These are phyloP conservation scores for Neospora caninum DNA, from an alignment of 169 alveolate species.

Conservation along the genomic window DNA sequence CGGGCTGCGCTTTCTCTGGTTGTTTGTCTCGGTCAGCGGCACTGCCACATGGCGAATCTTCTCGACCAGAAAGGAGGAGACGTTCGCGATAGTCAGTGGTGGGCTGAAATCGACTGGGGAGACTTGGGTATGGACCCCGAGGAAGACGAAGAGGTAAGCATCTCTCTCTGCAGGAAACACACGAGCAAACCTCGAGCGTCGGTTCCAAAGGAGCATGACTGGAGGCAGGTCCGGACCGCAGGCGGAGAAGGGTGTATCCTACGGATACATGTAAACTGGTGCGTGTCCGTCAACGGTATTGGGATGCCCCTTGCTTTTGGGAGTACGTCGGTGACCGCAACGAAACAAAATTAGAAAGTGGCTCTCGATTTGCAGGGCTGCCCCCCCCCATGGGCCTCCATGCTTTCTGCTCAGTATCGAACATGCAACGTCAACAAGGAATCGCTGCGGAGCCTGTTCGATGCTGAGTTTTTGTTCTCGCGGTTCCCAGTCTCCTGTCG, in stretches of 20 bases:
- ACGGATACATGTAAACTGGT: too few species aligned
- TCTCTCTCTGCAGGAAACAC: not conserved
- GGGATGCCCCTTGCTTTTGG: too few species aligned
- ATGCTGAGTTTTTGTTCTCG: too few species aligned
- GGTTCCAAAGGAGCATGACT: not conserved
- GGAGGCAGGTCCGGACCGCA: not conserved
- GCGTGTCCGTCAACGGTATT: too few species aligned
- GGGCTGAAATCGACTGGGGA: constrained; percentile 51
- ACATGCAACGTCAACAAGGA: too few species aligned
- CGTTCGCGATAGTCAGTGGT: constrained; percentile 39
- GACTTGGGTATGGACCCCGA: constrained; percentile 32
- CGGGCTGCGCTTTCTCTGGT: not conserved
- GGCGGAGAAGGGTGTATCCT: not conserved
- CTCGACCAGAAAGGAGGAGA: not conserved
- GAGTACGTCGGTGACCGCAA: too few species aligned
- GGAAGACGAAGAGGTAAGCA: not conserved
- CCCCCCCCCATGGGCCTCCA: too few species aligned
- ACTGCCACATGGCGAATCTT: constrained; percentile 30
- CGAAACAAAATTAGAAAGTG: too few species aligned
- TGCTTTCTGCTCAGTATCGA: too few species aligned
- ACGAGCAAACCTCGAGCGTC: not conserved
- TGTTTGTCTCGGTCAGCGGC: not conserved
- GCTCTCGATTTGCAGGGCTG: too few species aligned
- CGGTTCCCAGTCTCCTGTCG: too few species aligned
- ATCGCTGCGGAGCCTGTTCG: too few species aligned